phyloP scores from a whole-genome alignment of 768 basidiomycete species.

The Trametes coccinea region DNA sequence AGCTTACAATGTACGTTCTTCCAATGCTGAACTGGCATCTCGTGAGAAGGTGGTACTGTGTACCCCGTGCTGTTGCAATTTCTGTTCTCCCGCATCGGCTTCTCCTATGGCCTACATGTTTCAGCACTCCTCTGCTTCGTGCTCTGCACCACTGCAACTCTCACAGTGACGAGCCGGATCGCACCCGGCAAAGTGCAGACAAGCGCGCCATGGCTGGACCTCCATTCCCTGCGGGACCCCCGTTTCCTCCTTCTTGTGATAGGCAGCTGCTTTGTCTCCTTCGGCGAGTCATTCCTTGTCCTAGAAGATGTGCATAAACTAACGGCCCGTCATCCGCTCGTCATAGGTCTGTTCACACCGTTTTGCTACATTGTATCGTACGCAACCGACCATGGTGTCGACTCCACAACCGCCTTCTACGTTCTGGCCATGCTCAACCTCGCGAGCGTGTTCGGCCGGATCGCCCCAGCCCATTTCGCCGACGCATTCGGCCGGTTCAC shows the following conservation, averaged over 20 bases:
- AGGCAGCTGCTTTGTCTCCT: conserved; percentile 60
- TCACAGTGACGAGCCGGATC: conserved; percentile 46
- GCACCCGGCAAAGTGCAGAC: conserved; percentile 22
- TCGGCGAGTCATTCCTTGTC: conserved; percentile 42
- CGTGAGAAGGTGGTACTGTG: conserved; percentile 58
- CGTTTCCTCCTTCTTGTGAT: conserved; percentile 53
- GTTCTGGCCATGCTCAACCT: conserved; percentile 68
- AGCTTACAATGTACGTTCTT: conserved; percentile 28
- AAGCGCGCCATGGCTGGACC: conserved; percentile 25
- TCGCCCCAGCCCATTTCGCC: conserved; percentile 62
- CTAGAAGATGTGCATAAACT: background rate
- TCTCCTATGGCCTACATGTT: conserved; percentile 62
- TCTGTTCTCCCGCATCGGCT: conserved; percentile 57
- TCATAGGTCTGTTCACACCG: conserved; percentile 65
- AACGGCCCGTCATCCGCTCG: background rate
- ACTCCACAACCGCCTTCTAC: conserved; percentile 46
- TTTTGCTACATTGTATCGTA: conserved; percentile 69
- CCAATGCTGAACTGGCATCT: background rate
- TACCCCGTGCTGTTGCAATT: conserved; percentile 65
- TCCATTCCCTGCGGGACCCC: conserved; percentile 31
- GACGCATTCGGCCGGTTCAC: conserved; percentile 69
- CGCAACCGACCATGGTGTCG: conserved; percentile 43
- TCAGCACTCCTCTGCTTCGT: conserved; percentile 51
- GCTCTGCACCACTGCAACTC: conserved; percentile 48
- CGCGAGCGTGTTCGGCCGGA: conserved; percentile 62